A percentile compares a stretch with the other conserved stretches of the same genome.
Evolutionary conservation across 73 alveolate genomes (phyloP).

Genomic region (Paramecium sexaurelia): DNA sequence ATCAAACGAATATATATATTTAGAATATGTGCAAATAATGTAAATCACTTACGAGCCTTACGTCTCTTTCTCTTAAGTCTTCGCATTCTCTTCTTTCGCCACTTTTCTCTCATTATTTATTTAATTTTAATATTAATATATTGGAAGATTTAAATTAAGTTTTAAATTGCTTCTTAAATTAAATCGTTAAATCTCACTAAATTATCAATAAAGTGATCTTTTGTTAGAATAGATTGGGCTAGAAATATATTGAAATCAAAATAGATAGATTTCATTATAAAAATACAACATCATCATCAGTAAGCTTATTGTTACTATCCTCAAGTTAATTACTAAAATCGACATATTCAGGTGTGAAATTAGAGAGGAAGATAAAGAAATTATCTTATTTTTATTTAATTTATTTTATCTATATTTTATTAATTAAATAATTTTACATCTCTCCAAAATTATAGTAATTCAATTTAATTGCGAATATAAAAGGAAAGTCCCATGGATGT

Average conservation of each 20-base stretch:
- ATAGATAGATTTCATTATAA: background rate
- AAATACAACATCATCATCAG: constrained; percentile 20
- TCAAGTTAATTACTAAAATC: background rate
- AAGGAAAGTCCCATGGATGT: constrained; percentile 42
- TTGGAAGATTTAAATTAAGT: background rate
- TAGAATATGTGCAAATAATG: constrained; percentile 5
- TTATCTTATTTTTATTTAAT: background rate
- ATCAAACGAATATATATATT: background rate
- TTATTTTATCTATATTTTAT: background rate
- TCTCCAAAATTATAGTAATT: constrained; percentile 16
- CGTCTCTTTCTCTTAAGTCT: constrained; percentile 73
- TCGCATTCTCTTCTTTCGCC: constrained; percentile 75
- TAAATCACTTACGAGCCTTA: constrained; percentile 64
- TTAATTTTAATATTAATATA: constrained; percentile 1
- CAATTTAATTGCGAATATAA: background rate
- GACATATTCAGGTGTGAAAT: background rate
- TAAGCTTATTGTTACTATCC: background rate
- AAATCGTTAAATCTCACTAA: background rate
- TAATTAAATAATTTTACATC: background rate
- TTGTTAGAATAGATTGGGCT: background rate
- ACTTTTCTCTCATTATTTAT: constrained; percentile 69
- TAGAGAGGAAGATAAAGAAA: background rate
- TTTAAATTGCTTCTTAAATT: constrained; percentile 7
- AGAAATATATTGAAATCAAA: background rate
- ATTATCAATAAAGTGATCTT: background rate